Base-by-base conservation (phyloP, 805 yeast species). In the Lachancea meyersii region DNA sequence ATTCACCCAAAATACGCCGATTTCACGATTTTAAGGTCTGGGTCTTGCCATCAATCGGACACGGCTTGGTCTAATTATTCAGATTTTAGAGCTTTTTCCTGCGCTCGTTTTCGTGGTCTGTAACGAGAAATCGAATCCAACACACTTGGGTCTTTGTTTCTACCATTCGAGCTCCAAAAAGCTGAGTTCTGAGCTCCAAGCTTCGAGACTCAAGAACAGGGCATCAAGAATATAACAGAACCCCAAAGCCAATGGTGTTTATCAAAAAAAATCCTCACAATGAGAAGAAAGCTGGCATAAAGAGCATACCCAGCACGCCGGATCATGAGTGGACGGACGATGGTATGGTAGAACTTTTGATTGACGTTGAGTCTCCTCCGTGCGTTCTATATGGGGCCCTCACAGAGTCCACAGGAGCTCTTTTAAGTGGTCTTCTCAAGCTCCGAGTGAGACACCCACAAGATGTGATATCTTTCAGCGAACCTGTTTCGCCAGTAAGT, bases 341-440 rank as follows among this genome's bases (percentile, higher is more conserved):
- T 4, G 64, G 61, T 28, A 74, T 75, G 1, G 61, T 75, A 26
- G 68, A 73, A 26, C 62, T 86, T 10, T 58, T 79, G 1, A 72
- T 89, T 26, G 71, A 72, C 30, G 68, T 93, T 18, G 99, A 93
- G 58, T 82, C 94, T 1, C 97, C 97, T 1, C 98, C 99, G 0
- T 72, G 89, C 30, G 77, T 86, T 35, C 66, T 93, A 43, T 91
- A 85, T 57, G 98, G 98, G 0, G 64, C 73, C 1, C 83, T 89
- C 2, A 61, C 65, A 7, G 93, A 86, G 46, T 79, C 93, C 1
- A 73, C 94, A 0, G 98, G 99, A 1, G 83, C 95, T 4, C 71
- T 91, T 19, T 67, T 93, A 26, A 78, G 88, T 26, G 99, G 99
- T 0, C 68, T 86, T 8, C 65, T 93, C 37, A 73, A 73, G 28